A percentile compares a stretch with the other conserved stretches of the same genome.
These are phyloP conservation scores for Rhizophagus clarus DNA, from an alignment of 192 early-diverging fungal genomes.

Conservation along the genomic window DNA sequence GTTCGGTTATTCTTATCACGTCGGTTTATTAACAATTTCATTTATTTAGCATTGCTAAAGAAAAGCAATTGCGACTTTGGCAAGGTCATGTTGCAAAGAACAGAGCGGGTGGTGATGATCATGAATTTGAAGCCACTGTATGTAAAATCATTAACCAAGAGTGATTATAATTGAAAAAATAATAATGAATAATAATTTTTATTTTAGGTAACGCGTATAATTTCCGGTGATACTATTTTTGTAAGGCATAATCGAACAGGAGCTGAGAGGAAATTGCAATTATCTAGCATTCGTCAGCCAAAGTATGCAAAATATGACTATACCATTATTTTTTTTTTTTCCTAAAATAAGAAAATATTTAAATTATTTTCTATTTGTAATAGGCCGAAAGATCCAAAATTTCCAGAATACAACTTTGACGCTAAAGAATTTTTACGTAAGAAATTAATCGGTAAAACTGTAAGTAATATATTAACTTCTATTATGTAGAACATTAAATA, in stretches of 20 bases:
- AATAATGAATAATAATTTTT: background rate
- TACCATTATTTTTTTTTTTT: background rate
- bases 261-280: conserved; percentile 42
- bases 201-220: conserved; percentile 48
- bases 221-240: conserved; percentile 59
- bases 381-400: conserved; percentile 64
- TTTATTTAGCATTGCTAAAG: conserved; percentile 59
- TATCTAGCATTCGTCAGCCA: conserved; percentile 47
- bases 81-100: conserved; percentile 62
- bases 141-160: background rate
- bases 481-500: background rate
- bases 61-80: conserved; percentile 87
- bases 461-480: conserved; percentile 43
- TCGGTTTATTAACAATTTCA: background rate
- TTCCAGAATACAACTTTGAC: conserved; percentile 82
- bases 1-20: background rate
- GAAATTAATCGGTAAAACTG: conserved; percentile 85
- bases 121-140: conserved; percentile 55
- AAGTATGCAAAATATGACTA: background rate
- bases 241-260: conserved; percentile 37
- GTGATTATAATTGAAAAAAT: background rate
- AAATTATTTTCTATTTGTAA: conserved; percentile 29
- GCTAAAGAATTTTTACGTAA: conserved; percentile 89
- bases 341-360: background rate
- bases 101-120: conserved; percentile 51